Base-by-base conservation (phyloP, 2,329 filamentous ascomycete species). In the Cryphonectria radicalis region DNA sequence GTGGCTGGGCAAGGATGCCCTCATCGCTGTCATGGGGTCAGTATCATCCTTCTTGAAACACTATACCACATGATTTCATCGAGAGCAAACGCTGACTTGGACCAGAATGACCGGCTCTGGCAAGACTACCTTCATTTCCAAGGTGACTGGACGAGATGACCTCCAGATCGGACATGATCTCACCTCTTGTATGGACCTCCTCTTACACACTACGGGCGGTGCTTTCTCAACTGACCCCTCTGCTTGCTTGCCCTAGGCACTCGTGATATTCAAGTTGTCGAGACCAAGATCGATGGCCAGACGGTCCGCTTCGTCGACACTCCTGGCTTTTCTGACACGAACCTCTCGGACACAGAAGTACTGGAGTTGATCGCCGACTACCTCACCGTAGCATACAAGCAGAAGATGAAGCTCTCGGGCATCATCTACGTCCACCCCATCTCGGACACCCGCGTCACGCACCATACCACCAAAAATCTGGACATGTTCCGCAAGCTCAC, bases 341-440 rank as follows among this genome's bases (percentile, higher is more conserved):
- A 78, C 63, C 74, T 80, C 28, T 79, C 80, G 6, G 84, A 86
- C 69, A 78, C 80, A 8, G 83, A 86, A 43, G 80, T 86, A 1
- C 78, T 86, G 1, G 65, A 77, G n/a, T 77, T 82, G 55, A 82
- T 86, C 35, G 81, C 82, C 0, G 75, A 76, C 5, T 84, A 80
- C 73, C 77, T 85, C 2, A 77, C 76, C 0, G 69, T 69, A 0
- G 76, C 78, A 0, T 82, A 81, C 69, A 74, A 73, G 25, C 70
- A 78, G 22, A 62, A 79, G 22, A 76, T 80, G 65, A 77, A 77
- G 53, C 78, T 85, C 3, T 77, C 77, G 5, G 84, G 84, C 0
- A 81, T 86, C 65, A 80, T 86, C 40, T 86, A 85, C 74, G 74
- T 86, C 10, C 84, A 85, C 65, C 78, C 79, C 0, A 85, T 86